Evolutionary conservation across 768 basidiomycete genomes (phyloP).

Genomic region (Lactarius tabidus): DNA sequence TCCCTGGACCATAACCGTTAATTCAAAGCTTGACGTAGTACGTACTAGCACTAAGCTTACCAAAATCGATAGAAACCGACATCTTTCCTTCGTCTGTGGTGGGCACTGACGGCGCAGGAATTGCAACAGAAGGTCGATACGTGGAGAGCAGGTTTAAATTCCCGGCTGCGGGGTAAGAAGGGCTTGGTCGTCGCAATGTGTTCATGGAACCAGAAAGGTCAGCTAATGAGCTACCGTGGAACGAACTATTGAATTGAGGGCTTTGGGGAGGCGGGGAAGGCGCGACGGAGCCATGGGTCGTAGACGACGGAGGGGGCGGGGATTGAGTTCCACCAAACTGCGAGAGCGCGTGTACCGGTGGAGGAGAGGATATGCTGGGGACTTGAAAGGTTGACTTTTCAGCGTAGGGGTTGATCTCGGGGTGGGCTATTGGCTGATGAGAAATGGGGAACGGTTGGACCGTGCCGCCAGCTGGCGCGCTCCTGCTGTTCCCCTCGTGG

Average conservation of each 20-base stretch:
- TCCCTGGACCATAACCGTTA: slow-evolving; percentile 46
- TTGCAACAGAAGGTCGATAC: slow-evolving; percentile 11
- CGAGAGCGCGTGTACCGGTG: not conserved
- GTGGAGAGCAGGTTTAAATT: slow-evolving; percentile 11
- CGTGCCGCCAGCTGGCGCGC: slow-evolving; percentile 26
- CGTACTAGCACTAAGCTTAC: slow-evolving; percentile 37
- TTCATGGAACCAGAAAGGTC: not conserved
- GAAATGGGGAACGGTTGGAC: slow-evolving; percentile 37
- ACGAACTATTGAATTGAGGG: not conserved
- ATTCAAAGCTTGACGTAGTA: slow-evolving; percentile 4
- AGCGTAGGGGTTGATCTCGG: slow-evolving; percentile 11
- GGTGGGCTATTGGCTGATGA: slow-evolving; percentile 49
- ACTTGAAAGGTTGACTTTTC: not conserved
- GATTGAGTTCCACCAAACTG: not conserved
- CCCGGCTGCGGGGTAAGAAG: slow-evolving; percentile 13
- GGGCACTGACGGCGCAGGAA: slow-evolving; percentile 3
- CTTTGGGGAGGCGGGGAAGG: slow-evolving; percentile 2
- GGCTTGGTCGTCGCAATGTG: slow-evolving; percentile 18
- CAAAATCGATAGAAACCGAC: slow-evolving; percentile 81
- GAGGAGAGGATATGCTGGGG: slow-evolving; percentile 3
- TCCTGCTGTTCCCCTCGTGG: slow-evolving; percentile 35
- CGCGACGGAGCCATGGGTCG: not conserved
- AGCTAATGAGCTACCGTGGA: not conserved
- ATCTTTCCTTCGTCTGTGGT: slow-evolving; percentile 65
- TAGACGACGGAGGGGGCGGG: slow-evolving; percentile 1